Evolutionary conservation across 1,139 yeast species (phyloP).

Genomic region (Spathaspora jeffriesii): DNA sequence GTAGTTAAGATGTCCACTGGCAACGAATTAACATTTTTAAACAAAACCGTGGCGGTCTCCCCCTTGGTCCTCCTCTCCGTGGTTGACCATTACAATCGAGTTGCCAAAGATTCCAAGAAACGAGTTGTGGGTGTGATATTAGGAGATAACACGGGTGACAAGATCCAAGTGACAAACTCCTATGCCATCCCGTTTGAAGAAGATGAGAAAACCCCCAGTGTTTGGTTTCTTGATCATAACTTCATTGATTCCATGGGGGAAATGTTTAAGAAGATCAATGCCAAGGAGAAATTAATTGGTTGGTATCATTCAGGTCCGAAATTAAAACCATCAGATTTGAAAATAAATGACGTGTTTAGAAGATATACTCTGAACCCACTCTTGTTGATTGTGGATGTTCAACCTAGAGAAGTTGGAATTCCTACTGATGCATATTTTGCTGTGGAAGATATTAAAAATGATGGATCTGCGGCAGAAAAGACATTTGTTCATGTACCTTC

Average conservation of each 20-base stretch:
- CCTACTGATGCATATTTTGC: constrained; percentile 97
- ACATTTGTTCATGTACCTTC: constrained; percentile 95
- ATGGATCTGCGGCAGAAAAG: constrained; percentile 92
- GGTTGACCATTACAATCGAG: constrained; percentile 93
- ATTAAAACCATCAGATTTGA: constrained; percentile 82
- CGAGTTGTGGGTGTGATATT: constrained; percentile 93
- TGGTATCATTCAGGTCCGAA: constrained; percentile 99
- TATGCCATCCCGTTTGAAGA: constrained; percentile 96
- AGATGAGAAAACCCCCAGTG: constrained; percentile 89
- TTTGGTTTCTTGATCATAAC: constrained; percentile 97
- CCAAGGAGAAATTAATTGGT: constrained; percentile 92
- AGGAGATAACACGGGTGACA: constrained; percentile 70
- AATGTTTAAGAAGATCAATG: constrained; percentile 97
- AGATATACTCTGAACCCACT: constrained; percentile 83
- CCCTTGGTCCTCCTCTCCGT: constrained; percentile 94
- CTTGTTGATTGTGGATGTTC: constrained; percentile 88
- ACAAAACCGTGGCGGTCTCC: constrained; percentile 83
- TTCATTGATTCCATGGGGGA: constrained; percentile 96
- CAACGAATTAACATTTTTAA: constrained; percentile 38
- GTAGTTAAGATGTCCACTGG: constrained; percentile 2
- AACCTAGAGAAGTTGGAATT: constrained; percentile 77
- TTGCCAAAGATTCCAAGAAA: constrained; percentile 65
- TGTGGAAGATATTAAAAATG: constrained; percentile 93
- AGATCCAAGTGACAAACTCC: constrained; percentile 69
- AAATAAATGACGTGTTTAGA: constrained; percentile 87